Base-by-base conservation (phyloP, 2,329 filamentous ascomycete species). In the Pezicula rhizophila region DNA sequence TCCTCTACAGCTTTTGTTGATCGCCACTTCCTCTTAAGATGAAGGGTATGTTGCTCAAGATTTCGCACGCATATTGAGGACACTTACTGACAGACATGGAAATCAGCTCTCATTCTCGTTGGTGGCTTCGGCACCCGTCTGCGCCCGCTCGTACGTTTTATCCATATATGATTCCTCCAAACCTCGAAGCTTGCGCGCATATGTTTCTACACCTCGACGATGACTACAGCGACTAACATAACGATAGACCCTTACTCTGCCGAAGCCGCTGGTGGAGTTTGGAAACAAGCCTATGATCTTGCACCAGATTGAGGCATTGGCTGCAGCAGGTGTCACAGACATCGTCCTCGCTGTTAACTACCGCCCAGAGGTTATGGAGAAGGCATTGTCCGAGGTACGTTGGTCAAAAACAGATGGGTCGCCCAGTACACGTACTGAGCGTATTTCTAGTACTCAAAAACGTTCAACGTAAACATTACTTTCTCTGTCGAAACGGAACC, bases 301-400 rank as follows among this genome's bases (percentile, higher is more conserved):
- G 65, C 92, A 97, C 74, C 92, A 99, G 74, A 89, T 99, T 63
- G 90, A 96, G 75, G 90, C 89, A 58, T 80, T 99, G 60, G 92
- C 93, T 60, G 86, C 84, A 52, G 92, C 90, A 51, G 92, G 92
- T 68, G 93, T 97, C 57, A 97, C 89, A 54, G 91, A 97, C 74
- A 95, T 99, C 64, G 92, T 99, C 48, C 82, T 99, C 50, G 92
- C 93, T 54, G 93, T 99, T 71, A 99, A 99, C 80, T 99, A 99
- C 78, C 84, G 92, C 60, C 92, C 92, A 38, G 93, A 99, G 78
- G 82, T 97, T 60, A 97, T 99, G 93, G 91, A 95, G 64, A 85
- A 87, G 64, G 87, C 90, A 56, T 76, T 99, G 60, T 87, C 90
- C 70, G 90, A 95, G 79, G 89, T 93, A 65, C 61, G 77, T 70